phyloP scores from a whole-genome alignment of 179 eudicot genomes.

The Nepenthes alata region DNA sequence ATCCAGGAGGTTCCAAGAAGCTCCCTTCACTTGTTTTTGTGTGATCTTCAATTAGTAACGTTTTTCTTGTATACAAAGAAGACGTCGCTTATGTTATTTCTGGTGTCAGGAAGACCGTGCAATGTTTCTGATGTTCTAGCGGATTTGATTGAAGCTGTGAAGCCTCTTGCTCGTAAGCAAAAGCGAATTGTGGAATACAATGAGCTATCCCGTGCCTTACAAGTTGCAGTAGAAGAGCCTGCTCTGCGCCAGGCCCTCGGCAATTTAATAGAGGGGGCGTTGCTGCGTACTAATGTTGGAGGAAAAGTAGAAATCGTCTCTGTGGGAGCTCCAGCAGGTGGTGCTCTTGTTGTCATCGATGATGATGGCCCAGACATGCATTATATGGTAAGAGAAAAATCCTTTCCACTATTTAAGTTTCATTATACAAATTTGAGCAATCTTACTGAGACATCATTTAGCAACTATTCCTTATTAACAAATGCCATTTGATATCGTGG shows the following conservation, averaged over 20 bases:
- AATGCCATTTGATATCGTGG: no score
- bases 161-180: slow-evolving; percentile 76
- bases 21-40: background rate
- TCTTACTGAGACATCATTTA: no score
- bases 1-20: background rate
- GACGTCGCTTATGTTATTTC: slow-evolving; percentile 18
- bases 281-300: slow-evolving; percentile 66
- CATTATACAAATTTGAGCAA: no score
- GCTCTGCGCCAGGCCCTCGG: slow-evolving; percentile 90
- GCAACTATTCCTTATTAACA: no score
- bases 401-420: background rate
- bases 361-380: slow-evolving; percentile 99
- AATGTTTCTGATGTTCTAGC: slow-evolving; percentile 64
- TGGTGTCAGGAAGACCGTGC: slow-evolving; percentile 73
- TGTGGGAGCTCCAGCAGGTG: slow-evolving; percentile 90
- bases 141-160: slow-evolving; percentile 72
- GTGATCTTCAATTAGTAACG: background rate
- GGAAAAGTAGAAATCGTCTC: slow-evolving; percentile 76
- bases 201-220: slow-evolving; percentile 34
- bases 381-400: slow-evolving; percentile 53
- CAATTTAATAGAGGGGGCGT: slow-evolving; percentile 85
- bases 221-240: slow-evolving; percentile 73
- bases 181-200: slow-evolving; percentile 45
- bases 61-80: background rate
- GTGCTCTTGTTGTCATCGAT: slow-evolving; percentile 75